Conservation (phyloP, 805 yeast species). For the Dipodascopsis tothii region DNA sequence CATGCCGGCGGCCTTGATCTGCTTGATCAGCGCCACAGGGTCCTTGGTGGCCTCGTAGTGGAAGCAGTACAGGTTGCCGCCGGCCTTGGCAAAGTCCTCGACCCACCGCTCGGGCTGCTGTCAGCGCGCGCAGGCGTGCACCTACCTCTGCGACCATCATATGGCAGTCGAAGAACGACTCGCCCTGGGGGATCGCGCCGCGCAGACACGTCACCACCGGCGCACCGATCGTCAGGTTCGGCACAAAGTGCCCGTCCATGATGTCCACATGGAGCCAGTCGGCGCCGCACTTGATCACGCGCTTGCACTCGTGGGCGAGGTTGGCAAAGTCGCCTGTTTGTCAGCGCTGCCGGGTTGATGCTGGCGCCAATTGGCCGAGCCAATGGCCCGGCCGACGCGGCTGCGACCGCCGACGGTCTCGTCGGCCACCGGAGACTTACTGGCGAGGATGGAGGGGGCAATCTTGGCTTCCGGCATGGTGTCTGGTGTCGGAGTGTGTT, state of each 20-base stretch:
- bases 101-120: constrained; percentile 84
- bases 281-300: constrained; percentile 70
- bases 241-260: constrained; percentile 98
- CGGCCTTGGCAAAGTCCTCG: constrained; percentile 80
- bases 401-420: too few relatives aligned
- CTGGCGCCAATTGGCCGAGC: background rate
- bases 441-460: constrained; percentile 91
- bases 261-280: constrained; percentile 98
- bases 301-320: constrained; percentile 78
- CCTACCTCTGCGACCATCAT: constrained; percentile 75
- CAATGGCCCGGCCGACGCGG: too few relatives aligned
- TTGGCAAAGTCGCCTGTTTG: constrained; percentile 63
- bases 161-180: constrained; percentile 81
- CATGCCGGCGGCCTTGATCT: constrained; percentile 75
- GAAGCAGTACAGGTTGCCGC: constrained; percentile 94
- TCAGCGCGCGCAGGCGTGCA: background rate
- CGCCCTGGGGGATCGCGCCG: constrained; percentile 62
- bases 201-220: constrained; percentile 77
- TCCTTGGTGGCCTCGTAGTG: constrained; percentile 80
- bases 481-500: too few relatives aligned
- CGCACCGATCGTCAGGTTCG: constrained; percentile 90
- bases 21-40: constrained; percentile 63
- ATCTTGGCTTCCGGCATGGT: constrained; percentile 71
- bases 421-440: constrained; percentile 34
- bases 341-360: background rate